Evolutionary conservation across 2,329 filamentous ascomycete species (phyloP).

Genomic region (Cercospora zeina): DNA sequence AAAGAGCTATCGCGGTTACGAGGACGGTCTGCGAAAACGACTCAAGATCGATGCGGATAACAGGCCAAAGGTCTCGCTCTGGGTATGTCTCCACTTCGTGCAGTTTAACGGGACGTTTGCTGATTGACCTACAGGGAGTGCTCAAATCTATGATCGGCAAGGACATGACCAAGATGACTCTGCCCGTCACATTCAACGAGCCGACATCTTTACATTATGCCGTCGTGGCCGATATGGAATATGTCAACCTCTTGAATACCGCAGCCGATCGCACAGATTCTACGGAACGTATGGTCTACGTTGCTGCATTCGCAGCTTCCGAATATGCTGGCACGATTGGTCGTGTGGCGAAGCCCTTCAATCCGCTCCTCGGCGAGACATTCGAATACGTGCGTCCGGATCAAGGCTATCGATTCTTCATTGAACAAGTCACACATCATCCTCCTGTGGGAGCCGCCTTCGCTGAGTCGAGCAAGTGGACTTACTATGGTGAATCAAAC

Average conservation of each 20-base stretch:
- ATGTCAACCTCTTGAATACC: constrained; percentile 84
- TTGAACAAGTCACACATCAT: constrained; percentile 97
- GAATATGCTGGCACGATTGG: constrained; percentile 97
- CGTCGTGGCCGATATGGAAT: constrained; percentile 97
- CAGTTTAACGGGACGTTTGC: constrained; percentile 14
- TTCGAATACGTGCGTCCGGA: constrained; percentile 95
- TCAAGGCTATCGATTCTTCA: constrained; percentile 97
- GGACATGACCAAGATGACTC: constrained; percentile 99
- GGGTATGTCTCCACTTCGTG: constrained; percentile 62
- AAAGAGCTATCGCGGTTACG: constrained; percentile 82
- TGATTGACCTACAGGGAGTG: constrained; percentile 66
- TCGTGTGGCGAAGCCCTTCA: constrained; percentile 96
- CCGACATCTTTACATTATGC: constrained; percentile 93
- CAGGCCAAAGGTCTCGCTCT: constrained; percentile 88
- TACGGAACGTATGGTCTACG: constrained; percentile 88
- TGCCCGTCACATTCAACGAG: constrained; percentile 98
- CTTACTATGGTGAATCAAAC: constrained; percentile 91
- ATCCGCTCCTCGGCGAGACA: constrained; percentile 91
- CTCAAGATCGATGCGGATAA: constrained; percentile 91
- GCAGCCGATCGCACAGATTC: constrained; percentile 84
- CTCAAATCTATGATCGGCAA: constrained; percentile 99
- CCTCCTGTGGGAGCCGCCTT: constrained; percentile 90
- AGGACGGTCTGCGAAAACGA: constrained; percentile 76
- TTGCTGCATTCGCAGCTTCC: constrained; percentile 91
- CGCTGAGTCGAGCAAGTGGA: constrained; percentile 91